phyloP scores from a whole-genome alignment of 1,284 basidiomycete species.

The Ganoderma resinaceum region DNA sequence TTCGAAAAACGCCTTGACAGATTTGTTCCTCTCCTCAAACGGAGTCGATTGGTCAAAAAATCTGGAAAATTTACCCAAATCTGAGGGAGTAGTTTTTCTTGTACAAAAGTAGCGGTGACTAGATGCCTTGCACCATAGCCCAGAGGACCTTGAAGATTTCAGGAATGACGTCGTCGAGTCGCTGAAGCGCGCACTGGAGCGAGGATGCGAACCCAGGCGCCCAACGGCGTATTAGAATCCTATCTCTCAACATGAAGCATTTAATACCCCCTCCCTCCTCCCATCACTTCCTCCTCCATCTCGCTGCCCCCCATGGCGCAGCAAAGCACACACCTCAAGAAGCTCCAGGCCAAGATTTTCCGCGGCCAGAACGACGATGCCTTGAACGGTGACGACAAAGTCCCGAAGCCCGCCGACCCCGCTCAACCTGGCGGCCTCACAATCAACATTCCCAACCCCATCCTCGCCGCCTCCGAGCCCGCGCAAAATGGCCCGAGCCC shows the following conservation, averaged over 20 bases:
- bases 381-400: conserved; percentile 24
- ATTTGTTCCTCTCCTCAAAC: no score
- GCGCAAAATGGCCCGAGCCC: conserved; percentile 28
- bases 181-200: conserved; percentile 20
- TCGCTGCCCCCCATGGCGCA: conserved; percentile 44
- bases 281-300: conserved; percentile 37
- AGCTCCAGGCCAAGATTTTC: conserved; percentile 82
- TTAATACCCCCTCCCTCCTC: conserved; percentile 29
- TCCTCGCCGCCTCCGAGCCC: conserved; percentile 13
- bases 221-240: conserved; percentile 14
- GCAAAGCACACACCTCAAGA: conserved; percentile 49
- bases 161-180: conserved; percentile 29
- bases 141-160: no score
- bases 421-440: conserved; percentile 56
- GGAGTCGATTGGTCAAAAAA: no score
- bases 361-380: conserved; percentile 47
- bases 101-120: no score
- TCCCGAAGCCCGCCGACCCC: conserved; percentile 44
- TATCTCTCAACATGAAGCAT: conserved; percentile 18
- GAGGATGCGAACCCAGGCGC: conserved; percentile 21
- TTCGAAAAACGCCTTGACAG: no score
- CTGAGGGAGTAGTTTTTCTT: no score
- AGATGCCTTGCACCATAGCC: no score
- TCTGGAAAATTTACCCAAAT: no score
- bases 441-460: conserved; percentile 79